phyloP scores from a whole-genome alignment of 495 filamentous ascomycete species.

The Xylaria flabelliformis region DNA sequence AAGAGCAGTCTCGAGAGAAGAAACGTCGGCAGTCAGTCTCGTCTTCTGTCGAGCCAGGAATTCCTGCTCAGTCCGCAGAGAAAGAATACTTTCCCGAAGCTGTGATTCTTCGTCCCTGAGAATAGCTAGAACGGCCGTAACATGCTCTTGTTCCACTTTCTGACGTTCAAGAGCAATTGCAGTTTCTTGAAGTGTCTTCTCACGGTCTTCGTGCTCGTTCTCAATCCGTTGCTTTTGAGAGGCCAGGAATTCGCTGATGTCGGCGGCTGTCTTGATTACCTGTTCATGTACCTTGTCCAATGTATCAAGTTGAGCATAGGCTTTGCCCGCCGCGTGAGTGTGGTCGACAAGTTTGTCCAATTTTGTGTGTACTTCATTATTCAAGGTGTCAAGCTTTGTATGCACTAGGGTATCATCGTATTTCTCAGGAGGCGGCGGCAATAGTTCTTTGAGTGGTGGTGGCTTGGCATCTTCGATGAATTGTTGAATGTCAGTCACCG shows the following conservation, averaged over 20 bases:
- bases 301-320: conserved; percentile 69
- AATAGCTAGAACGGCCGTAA: conserved; percentile 73
- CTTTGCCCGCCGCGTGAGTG: conserved; percentile 61
- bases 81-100: conserved; percentile 45
- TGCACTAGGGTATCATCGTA: conserved; percentile 45
- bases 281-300: conserved; percentile 90
- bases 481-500: conserved; percentile 55
- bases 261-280: conserved; percentile 82
- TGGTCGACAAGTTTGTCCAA: conserved; percentile 83
- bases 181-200: conserved; percentile 81
- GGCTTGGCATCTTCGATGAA: conserved; percentile 60
- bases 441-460: conserved; percentile 45
- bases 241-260: conserved; percentile 84
- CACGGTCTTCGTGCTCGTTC: conserved; percentile 79
- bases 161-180: conserved; percentile 80
- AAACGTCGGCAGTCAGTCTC: conserved; percentile 80
- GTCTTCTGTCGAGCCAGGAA: conserved; percentile 74
- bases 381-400: conserved; percentile 42
- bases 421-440: conserved; percentile 51
- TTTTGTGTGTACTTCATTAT: conserved; percentile 69
- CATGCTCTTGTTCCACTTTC: conserved; percentile 75
- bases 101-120: conserved; percentile 58
- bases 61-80: conserved; percentile 72
- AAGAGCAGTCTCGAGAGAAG: conserved; percentile 85
- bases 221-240: conserved; percentile 78